These are phyloP conservation scores for Phytopythium montanum DNA, from an alignment of 352 stramenopile genomes.

Conservation along the genomic window DNA sequence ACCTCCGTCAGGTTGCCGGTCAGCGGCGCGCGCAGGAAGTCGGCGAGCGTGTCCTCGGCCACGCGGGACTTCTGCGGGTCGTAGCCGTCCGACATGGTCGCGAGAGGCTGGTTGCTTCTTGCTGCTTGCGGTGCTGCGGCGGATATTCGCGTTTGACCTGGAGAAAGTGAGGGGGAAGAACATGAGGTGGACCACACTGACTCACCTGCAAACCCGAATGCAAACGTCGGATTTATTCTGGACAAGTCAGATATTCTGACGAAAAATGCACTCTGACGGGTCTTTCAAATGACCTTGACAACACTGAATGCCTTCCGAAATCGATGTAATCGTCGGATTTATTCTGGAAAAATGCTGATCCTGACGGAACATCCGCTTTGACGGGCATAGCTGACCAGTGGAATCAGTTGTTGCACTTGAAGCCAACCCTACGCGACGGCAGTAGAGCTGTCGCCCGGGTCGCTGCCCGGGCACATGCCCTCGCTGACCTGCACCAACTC, in stretches of 20 bases:
- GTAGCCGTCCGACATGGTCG: slow-evolving; percentile 79
- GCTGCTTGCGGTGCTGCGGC: background rate
- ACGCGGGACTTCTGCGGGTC: slow-evolving; percentile 91
- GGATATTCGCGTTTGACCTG: background rate
- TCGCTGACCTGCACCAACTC: slow-evolving; percentile 12
- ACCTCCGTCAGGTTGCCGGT: slow-evolving; percentile 93
- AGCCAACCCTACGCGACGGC: slow-evolving; percentile 12
- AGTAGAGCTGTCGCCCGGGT: background rate
- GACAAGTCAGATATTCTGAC: too few species aligned
- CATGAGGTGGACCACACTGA: too few species aligned
- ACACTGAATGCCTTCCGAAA: too few species aligned
- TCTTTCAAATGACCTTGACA: too few species aligned
- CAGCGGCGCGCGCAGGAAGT: slow-evolving; percentile 90
- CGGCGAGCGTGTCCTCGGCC: slow-evolving; percentile 87
- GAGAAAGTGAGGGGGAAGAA: slow-evolving; percentile 8
- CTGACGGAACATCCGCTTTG: too few species aligned
- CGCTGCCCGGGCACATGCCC: slow-evolving; percentile 15
- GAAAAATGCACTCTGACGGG: too few species aligned
- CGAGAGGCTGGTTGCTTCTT: slow-evolving; percentile 4
- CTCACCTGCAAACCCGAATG: too few species aligned
- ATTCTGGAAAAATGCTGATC: too few species aligned
- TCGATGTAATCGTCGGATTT: too few species aligned
- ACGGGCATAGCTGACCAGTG: too few species aligned
- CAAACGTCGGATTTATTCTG: too few species aligned
- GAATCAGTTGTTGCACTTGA: too few species aligned